phyloP scores from a whole-genome alignment of 495 filamentous ascomycete genomes.

The Podospora sp. region DNA sequence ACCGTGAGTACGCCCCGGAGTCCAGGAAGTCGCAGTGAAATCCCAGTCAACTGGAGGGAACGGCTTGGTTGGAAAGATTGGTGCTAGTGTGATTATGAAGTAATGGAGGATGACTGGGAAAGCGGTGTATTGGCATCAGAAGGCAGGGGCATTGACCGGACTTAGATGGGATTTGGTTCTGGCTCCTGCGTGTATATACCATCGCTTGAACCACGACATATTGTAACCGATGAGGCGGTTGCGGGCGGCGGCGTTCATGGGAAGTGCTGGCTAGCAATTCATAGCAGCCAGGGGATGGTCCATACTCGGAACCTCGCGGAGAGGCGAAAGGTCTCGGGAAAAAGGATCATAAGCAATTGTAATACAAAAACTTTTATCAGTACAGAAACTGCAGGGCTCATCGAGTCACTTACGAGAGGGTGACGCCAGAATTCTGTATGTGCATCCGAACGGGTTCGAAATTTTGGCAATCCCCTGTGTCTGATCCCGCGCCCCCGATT shows the following conservation, averaged over 20 bases:
- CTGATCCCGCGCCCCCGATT: neutral
- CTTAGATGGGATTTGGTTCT: neutral
- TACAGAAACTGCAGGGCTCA: neutral
- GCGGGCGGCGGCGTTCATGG: neutral
- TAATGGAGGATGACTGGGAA: conserved; percentile 25
- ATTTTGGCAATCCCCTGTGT: neutral
- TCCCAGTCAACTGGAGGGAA: neutral
- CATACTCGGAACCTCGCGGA: neutral
- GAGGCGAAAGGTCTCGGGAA: neutral
- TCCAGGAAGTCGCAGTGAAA: conserved; percentile 52
- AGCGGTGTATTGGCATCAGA: neutral
- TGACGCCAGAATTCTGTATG: neutral
- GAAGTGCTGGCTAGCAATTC: neutral
- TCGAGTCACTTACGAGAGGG: neutral
- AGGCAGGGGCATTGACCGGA: neutral
- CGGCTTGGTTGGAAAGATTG: neutral
- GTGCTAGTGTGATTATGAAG: conserved; percentile 11
- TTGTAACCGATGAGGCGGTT: neutral
- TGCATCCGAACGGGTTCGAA: neutral
- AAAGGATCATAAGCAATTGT: neutral
- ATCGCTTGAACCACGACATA: neutral
- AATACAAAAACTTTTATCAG: neutral
- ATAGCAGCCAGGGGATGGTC: neutral
- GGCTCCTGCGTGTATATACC: conserved; percentile 12
- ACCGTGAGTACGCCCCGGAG: conserved; percentile 65